Conservation (phyloP, 2,329 filamentous ascomycete genomes). For the Dothidotthia symphoricarpi region DNA sequence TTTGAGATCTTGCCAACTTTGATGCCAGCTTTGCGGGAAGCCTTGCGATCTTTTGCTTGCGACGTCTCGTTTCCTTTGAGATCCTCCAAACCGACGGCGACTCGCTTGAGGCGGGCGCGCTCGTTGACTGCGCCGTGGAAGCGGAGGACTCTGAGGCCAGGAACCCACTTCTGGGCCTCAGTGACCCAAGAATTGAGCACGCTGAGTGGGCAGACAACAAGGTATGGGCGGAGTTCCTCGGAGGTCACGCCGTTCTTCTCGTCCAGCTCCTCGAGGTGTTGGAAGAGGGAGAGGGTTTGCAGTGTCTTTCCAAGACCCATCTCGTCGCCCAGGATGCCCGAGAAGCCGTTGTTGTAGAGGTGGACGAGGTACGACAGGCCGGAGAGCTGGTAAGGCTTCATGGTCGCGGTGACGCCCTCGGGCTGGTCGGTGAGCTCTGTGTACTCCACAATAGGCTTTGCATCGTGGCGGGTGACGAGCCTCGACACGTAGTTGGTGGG, state of each 20-base stretch:
- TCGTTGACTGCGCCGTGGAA: constrained; percentile 89
- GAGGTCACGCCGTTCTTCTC: constrained; percentile 43
- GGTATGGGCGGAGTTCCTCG: constrained; percentile 78
- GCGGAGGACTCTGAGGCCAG: constrained; percentile 77
- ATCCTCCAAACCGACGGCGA: constrained; percentile 48
- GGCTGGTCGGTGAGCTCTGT: constrained; percentile 46
- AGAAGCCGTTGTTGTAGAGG: constrained; percentile 98
- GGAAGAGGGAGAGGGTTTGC: constrained; percentile 94
- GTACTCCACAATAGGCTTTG: constrained; percentile 40
- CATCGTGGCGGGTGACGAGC: constrained; percentile 27
- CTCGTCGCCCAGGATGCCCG: constrained; percentile 95
- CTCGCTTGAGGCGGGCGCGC: constrained; percentile 68
- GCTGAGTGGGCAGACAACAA: constrained; percentile 94
- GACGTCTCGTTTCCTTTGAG: constrained; percentile 52
- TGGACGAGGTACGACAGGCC: constrained; percentile 98
- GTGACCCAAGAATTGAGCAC: constrained; percentile 97
- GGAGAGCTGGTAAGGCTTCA: constrained; percentile 98
- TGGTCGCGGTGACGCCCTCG: constrained; percentile 48
- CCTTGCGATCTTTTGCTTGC: constrained; percentile 84
- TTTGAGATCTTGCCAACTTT: constrained; percentile 31
- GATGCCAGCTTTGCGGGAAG: constrained; percentile 72
- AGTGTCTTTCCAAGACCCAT: constrained; percentile 99
- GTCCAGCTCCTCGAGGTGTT: constrained; percentile 93
- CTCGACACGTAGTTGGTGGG: constrained; percentile 45
- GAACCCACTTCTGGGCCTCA: constrained; percentile 98